Base-by-base conservation (phyloP, 768 basidiomycete species). In the Leucocoprinus leucothites region DNA sequence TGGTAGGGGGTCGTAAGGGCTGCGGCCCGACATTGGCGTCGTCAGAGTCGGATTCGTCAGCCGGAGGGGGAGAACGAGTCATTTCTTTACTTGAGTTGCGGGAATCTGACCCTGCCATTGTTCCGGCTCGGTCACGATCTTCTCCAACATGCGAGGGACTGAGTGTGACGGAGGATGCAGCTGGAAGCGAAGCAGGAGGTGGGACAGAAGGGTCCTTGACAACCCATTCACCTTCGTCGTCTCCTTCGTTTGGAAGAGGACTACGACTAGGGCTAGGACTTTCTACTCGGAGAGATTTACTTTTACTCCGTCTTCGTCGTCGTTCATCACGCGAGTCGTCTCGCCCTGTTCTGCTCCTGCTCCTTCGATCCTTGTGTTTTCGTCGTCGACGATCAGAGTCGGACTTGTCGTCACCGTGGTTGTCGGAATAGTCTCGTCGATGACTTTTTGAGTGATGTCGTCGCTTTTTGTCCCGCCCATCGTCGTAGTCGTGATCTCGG, bases 21-120 rank as follows among this genome's bases (percentile, higher is more conserved):
- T 86, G 75, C 3, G 95, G 95, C 0, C 95, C 95, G 28, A 96
- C 67, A 34, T 87, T 89, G 46, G 85, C 88, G 14, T 68, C 69
- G 9, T 69, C 72, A 9, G 73, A 73, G 9, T 82, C 80, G 6
- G 72, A 76, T n/a, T 42, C 54, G 25, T 41, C 43, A 11, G 9
- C 48, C n/a, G 21, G 8, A 19, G 24, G 16, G n/a, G 42, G 43
- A 43, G 46, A 46, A 18, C 9, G 21, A 28, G 46, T 31, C 18
- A 8, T 34, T 0, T 28, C 47, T 14, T 35, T 7, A 13, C 26
- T 38, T 38, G 38, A 38, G 3, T 38, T 38, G 4, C 16, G 38
- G 16, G 38, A 38, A 8, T 38, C 38, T 8, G 16, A 6, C 9
- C 3, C 36, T 51, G 9, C 21, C 38, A 51, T 47, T 47, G 48